Evolutionary conservation across 2,329 filamentous ascomycete genomes (phyloP).

Genomic region (Diaporthe aspalathi): DNA sequence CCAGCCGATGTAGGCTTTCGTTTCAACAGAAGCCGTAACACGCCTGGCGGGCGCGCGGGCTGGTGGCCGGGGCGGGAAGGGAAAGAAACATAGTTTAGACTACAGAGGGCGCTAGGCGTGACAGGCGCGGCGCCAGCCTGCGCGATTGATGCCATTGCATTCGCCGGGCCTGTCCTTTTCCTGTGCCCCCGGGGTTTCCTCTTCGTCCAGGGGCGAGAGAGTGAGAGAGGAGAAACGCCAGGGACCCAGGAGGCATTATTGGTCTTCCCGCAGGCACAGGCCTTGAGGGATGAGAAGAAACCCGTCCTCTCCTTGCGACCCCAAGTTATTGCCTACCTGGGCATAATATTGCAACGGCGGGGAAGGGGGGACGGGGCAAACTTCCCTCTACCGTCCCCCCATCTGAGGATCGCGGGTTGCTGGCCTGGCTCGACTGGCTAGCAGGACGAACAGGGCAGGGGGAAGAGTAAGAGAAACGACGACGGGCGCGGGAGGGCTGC

Average conservation of each 20-base stretch:
- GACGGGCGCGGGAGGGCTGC: conserved; percentile 4
- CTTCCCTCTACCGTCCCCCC: background rate
- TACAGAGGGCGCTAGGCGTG: conserved; percentile 17
- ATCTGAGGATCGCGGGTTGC: too few relatives aligned
- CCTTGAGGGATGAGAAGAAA: background rate
- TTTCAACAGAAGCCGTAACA: conserved; percentile 4
- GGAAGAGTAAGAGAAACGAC: conserved; percentile 8
- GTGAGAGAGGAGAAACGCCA: background rate
- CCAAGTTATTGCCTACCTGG: background rate
- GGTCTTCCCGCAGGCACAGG: background rate
- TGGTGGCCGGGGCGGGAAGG: background rate
- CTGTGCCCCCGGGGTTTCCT: background rate
- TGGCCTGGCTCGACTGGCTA: background rate
- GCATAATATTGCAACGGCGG: conserved; percentile 12
- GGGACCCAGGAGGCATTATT: background rate
- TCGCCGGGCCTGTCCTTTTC: background rate
- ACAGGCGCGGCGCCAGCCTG: background rate
- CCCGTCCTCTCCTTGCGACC: background rate
- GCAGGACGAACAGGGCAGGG: background rate
- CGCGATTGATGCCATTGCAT: conserved; percentile 14
- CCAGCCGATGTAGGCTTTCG: conserved; percentile 6
- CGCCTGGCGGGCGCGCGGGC: background rate
- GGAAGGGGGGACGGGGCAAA: too few relatives aligned
- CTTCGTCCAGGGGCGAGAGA: background rate
- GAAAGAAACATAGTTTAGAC: conserved; percentile 9